These are phyloP conservation scores for Saturnispora galanensis DNA, from an alignment of 805 yeast genomes.

Conservation along the genomic window DNA sequence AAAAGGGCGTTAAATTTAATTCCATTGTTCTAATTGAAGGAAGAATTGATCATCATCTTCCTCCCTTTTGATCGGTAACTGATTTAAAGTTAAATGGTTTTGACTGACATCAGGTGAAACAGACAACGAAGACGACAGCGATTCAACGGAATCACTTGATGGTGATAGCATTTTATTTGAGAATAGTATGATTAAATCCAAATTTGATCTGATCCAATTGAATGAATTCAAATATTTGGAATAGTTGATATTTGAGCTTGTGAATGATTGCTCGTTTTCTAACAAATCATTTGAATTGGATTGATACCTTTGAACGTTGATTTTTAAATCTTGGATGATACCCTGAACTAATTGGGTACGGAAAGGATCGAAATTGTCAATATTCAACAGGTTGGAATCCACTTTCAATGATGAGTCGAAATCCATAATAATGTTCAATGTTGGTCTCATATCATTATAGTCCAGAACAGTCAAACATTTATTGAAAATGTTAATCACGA, in stretches of 20 bases:
- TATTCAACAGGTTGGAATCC: conserved; percentile 1
- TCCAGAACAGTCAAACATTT: conserved; percentile 10
- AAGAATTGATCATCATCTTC: too few relatives aligned
- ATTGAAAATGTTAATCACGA: conserved; percentile 8
- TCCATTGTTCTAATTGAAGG: too few relatives aligned
- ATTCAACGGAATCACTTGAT: neutral
- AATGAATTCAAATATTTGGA: neutral
- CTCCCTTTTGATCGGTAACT: too few relatives aligned
- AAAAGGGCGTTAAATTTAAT: too few relatives aligned
- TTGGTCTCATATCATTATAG: conserved; percentile 12
- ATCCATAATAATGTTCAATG: conserved; percentile 12
- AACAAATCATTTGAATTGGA: neutral
- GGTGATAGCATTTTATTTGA: conserved; percentile 4
- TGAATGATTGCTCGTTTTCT: neutral
- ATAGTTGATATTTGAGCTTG: neutral
- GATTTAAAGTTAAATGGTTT: neutral
- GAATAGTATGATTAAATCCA: conserved; percentile 7
- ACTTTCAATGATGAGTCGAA: conserved; percentile 9
- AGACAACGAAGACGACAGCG: neutral
- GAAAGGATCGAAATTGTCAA: conserved; percentile 6
- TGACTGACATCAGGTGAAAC: conserved; percentile 4
- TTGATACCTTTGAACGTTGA: conserved; percentile 3
- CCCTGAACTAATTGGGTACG: conserved; percentile 8
- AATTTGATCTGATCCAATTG: conserved; percentile 7
- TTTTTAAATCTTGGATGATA: conserved; percentile 8